Base-by-base conservation (phyloP, 257 asterid species). In the Solanum acaule region DNA sequence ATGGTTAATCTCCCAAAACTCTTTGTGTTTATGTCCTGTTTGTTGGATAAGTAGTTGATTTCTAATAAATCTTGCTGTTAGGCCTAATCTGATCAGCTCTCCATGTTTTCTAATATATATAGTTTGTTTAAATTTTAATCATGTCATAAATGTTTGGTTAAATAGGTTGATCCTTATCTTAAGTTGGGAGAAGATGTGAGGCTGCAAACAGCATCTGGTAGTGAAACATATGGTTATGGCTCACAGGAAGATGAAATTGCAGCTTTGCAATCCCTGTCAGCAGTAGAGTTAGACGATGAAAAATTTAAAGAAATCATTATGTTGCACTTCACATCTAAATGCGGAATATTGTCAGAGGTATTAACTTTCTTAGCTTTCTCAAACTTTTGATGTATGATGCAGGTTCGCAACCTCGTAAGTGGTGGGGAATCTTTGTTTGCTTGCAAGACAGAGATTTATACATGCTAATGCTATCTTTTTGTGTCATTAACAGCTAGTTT, bases 161-260 rank as follows among this genome's bases (percentile, higher is more conserved):
- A 56, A 89, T 87, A 91, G 93, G 90, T 86, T 33, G 94, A 92
- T 85, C 93, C 94, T 40, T 88, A 86, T 88, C 89, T 92, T 84
- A 88, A 89, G 56, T 89, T 92, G 88, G 89, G 81, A 73, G 94
- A 92, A 72, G 92, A 89, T 88, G 40, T 86, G 46, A 92, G 87
- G 87, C 91, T 79, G 46, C 93, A 91, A 89, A 89, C 92, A 10
- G 40, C 86, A 23, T 86, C 83, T 67, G 63, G 83, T 82, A 59
- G 89, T 61, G 89, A 75, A 56, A 88, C 93, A 22, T 72, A 85
- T 86, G 75, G 68, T 85, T 92, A 92, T 71, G 92, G 94, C 35
- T 89, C 94, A 42, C 90, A 77, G 52, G 93, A 91, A 59, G 92
- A 92, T 88, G 93, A 92, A 56, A 84, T 71, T 87, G 92, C 91